phyloP scores from a whole-genome alignment of 768 basidiomycete genomes.

The Terana coerulea region DNA sequence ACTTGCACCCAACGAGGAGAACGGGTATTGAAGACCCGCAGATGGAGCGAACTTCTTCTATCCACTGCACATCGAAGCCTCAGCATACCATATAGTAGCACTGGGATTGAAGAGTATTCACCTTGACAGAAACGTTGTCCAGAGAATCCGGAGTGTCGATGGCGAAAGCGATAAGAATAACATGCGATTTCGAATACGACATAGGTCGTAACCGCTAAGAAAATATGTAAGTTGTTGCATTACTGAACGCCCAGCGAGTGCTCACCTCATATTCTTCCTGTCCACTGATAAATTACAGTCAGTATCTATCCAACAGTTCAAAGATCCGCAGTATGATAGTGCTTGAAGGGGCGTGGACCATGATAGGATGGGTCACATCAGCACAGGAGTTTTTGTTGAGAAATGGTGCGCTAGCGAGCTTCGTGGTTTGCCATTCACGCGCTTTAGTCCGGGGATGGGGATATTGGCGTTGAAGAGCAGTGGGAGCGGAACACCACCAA shows the following conservation, averaged over 20 bases:
- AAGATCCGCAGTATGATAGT: too few species aligned
- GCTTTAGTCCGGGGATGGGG: too few species aligned
- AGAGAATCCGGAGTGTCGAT: constrained; percentile 96
- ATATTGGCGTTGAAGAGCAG: too few species aligned
- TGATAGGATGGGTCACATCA: too few species aligned
- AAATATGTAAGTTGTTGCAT: neutral
- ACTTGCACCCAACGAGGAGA: constrained; percentile 94
- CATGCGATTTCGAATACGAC: constrained; percentile 97
- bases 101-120: constrained; percentile 31
- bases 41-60: constrained; percentile 95
- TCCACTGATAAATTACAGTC: constrained; percentile 48
- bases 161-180: constrained; percentile 96
- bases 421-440: too few species aligned
- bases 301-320: too few species aligned
- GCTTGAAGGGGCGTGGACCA: too few species aligned
- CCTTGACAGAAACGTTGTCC: constrained; percentile 94
- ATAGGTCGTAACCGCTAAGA: constrained; percentile 85
- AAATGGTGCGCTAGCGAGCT: too few species aligned
- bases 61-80: too few species aligned
- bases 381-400: too few species aligned
- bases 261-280: constrained; percentile 97
- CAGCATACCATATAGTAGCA: neutral
- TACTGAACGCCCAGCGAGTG: neutral
- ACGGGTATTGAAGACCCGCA: constrained; percentile 93
- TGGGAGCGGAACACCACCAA: too few species aligned